These are phyloP conservation scores for Paramecium biaurelia DNA, from an alignment of 73 alveolate genomes.

Conservation along the genomic window DNA sequence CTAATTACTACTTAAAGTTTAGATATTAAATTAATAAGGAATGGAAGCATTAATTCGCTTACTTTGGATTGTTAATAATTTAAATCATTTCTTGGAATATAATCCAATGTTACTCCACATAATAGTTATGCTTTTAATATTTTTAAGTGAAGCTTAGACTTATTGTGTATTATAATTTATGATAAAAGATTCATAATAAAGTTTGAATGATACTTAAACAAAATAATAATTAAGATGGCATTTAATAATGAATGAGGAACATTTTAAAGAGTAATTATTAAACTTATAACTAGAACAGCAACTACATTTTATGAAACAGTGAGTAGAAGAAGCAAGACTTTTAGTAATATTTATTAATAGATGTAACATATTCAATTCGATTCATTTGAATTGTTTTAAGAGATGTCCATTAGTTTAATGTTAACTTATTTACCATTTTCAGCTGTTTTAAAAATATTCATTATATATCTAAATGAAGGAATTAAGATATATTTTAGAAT, in stretches of 20 bases:
- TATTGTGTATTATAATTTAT: constrained; percentile 55
- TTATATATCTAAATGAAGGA: constrained; percentile 60
- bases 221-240: constrained; percentile 59
- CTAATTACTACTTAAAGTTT: constrained; percentile 7
- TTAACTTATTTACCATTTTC: constrained; percentile 43
- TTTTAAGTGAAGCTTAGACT: constrained; percentile 53
- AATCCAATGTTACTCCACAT: constrained; percentile 60
- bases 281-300: constrained; percentile 25
- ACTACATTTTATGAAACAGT: constrained; percentile 57
- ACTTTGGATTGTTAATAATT: constrained; percentile 50
- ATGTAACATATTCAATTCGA: constrained; percentile 41
- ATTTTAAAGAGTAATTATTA: constrained; percentile 45
- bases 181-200: constrained; percentile 57
- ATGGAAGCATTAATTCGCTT: constrained; percentile 56
- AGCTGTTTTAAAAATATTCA: constrained; percentile 29
- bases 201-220: not conserved
- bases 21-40: constrained; percentile 51
- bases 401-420: constrained; percentile 53
- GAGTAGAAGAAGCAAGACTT: constrained; percentile 45
- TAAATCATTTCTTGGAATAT: constrained; percentile 55
- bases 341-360: not conserved
- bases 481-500: constrained; percentile 60
- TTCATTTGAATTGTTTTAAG: constrained; percentile 55
- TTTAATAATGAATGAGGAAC: constrained; percentile 51
- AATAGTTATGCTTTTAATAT: not conserved